These are phyloP conservation scores for Ogataea angusta DNA, from an alignment of 805 yeast genomes.

Conservation along the genomic window DNA sequence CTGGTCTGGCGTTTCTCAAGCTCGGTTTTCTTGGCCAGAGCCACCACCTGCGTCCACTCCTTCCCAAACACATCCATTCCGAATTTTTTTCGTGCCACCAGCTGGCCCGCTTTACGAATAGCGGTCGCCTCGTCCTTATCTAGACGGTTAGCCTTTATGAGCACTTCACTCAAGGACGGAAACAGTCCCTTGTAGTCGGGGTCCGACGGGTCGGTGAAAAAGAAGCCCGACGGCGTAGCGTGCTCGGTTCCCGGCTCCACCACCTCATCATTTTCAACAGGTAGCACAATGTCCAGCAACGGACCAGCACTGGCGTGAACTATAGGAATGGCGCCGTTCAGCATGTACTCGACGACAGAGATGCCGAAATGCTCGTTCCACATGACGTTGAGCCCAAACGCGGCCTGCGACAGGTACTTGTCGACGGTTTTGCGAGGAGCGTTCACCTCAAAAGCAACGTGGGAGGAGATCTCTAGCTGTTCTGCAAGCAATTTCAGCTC, in stretches of 20 bases:
- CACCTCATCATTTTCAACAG: conserved; percentile 26
- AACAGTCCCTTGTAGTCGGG: conserved; percentile 53
- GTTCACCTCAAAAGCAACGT: conserved; percentile 49
- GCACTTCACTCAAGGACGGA: conserved; percentile 44
- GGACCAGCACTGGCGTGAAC: conserved; percentile 98
- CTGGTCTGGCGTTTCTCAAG: conserved; percentile 19
- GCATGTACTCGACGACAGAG: conserved; percentile 89
- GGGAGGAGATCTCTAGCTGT: conserved; percentile 40
- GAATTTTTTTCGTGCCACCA: conserved; percentile 27
- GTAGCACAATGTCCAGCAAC: conserved; percentile 73
- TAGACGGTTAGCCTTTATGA: conserved; percentile 34
- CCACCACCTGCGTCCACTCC: conserved; percentile 23
- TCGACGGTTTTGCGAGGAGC: conserved; percentile 66
- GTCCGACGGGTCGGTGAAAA: conserved; percentile 67
- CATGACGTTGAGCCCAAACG: conserved; percentile 91
- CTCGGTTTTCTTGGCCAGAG: conserved; percentile 19
- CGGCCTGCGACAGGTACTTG: conserved; percentile 49
- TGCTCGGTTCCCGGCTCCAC: conserved; percentile 3
- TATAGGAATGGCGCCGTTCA: conserved; percentile 81
- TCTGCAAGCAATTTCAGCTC: conserved; percentile 43
- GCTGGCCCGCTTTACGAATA: conserved; percentile 23
- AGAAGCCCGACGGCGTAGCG: conserved; percentile 64
- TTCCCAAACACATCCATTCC: conserved; percentile 24
- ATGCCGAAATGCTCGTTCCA: conserved; percentile 99
- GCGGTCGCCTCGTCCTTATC: conserved; percentile 8